Evolutionary conservation across 352 stramenopile genomes (phyloP).

Genomic region (Phytophthora cajani): DNA sequence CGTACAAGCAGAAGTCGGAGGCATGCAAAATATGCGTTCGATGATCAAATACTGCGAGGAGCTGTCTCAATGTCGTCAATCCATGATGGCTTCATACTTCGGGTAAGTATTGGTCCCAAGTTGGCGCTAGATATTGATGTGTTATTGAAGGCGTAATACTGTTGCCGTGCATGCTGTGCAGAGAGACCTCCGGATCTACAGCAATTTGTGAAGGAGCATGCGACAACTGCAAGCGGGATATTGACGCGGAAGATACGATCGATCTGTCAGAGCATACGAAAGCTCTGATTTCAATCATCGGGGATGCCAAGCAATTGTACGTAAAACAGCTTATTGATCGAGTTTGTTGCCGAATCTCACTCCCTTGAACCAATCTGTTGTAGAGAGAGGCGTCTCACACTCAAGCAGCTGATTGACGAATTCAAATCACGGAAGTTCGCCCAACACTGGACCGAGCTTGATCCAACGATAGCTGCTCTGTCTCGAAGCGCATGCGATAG

Average conservation of each 20-base stretch:
- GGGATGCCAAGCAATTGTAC: slow-evolving; percentile 59
- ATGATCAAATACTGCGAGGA: slow-evolving; percentile 76
- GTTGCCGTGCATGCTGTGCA: slow-evolving; percentile 13
- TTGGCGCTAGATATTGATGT: neutral
- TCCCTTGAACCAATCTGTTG: neutral
- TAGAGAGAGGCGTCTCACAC: slow-evolving; percentile 66
- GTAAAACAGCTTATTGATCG: slow-evolving; percentile 4
- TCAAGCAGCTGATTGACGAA: slow-evolving; percentile 80
- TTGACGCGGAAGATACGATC: slow-evolving; percentile 26
- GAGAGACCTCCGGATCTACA: slow-evolving; percentile 46
- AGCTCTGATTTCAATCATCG: slow-evolving; percentile 53
- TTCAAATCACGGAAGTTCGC: slow-evolving; percentile 59
- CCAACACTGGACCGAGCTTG: slow-evolving; percentile 44
- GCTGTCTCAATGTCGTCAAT: slow-evolving; percentile 45
- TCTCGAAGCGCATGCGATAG: slow-evolving; percentile 53
- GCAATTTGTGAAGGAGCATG: slow-evolving; percentile 51
- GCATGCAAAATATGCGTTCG: slow-evolving; percentile 65
- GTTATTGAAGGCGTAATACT: neutral
- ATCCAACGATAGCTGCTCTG: slow-evolving; percentile 45
- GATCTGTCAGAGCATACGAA: slow-evolving; percentile 62
- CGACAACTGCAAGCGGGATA: slow-evolving; percentile 55
- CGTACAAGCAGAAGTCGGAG: slow-evolving; percentile 63
- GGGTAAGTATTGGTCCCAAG: slow-evolving; percentile 35
- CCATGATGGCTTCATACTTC: slow-evolving; percentile 64
- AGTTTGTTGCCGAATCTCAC: slow-evolving; percentile 6